These are phyloP conservation scores for Diplogelasinospora grovesii DNA, from an alignment of 495 filamentous ascomycete genomes.

Conservation along the genomic window DNA sequence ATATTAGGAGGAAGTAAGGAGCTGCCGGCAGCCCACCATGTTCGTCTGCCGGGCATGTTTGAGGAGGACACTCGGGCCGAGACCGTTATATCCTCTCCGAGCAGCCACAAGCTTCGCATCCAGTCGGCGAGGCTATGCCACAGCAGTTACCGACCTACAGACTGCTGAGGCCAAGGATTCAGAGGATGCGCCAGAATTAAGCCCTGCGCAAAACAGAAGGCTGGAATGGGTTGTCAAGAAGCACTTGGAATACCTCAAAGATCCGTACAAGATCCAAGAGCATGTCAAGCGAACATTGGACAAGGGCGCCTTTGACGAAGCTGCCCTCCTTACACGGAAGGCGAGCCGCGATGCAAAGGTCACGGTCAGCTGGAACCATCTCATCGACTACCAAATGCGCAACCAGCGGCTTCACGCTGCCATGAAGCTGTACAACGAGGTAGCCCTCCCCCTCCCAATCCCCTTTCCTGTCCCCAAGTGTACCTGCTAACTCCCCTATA, in stretches of 20 bases:
- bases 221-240: conserved; percentile 30
- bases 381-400: conserved; percentile 65
- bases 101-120: background rate
- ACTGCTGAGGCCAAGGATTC: background rate
- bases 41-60: conserved; percentile 35
- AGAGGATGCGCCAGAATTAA: conserved; percentile 2
- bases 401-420: conserved; percentile 52
- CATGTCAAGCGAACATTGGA: conserved; percentile 52
- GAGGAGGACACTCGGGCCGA: conserved; percentile 10
- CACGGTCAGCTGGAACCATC: conserved; percentile 77
- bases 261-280: conserved; percentile 59
- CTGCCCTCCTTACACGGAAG: conserved; percentile 55
- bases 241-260: conserved; percentile 57
- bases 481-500: conserved; percentile 21
- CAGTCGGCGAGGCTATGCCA: conserved; percentile 1
- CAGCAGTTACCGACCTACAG: background rate
- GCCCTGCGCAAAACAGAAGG: conserved; percentile 6
- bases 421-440: conserved; percentile 79
- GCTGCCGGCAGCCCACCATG: too few species aligned
- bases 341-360: conserved; percentile 56
- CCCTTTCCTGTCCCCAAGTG: background rate
- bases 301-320: conserved; percentile 52
- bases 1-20: too few species aligned
- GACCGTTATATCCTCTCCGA: conserved; percentile 1
- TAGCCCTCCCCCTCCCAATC: conserved; percentile 32